Evolutionary conservation across 192 early-diverging fungal genomes (phyloP).

Genomic region (Dispira simplex): DNA sequence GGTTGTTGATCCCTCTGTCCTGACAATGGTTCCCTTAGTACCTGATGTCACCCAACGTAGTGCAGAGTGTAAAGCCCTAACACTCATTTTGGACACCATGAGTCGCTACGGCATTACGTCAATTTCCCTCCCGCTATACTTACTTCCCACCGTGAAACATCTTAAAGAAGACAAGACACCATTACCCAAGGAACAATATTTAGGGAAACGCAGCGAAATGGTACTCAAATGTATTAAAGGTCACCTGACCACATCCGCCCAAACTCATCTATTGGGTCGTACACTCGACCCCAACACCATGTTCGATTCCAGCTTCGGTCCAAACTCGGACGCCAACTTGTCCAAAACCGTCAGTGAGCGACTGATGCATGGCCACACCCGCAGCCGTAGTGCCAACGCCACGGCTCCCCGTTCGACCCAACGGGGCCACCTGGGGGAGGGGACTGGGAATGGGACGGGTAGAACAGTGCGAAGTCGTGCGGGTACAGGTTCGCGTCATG

Average conservation of each 20-base stretch:
- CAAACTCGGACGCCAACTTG: background rate
- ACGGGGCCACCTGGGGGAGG: background rate
- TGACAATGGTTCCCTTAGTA: conserved; percentile 18
- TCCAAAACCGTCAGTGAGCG: too few relatives aligned
- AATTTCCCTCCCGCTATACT: conserved; percentile 13
- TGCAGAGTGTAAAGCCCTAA: conserved; percentile 3
- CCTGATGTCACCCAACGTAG: conserved; percentile 10
- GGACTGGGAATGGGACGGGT: background rate
- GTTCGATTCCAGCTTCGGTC: background rate
- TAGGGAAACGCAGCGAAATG: conserved; percentile 28
- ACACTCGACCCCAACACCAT: background rate
- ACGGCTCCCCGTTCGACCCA: background rate
- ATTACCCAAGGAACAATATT: conserved; percentile 21
- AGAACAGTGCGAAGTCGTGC: background rate
- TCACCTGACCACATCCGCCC: conserved; percentile 19
- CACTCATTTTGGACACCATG: conserved; percentile 11
- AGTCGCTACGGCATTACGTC: conserved; percentile 13
- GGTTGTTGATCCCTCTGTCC: conserved; percentile 27
- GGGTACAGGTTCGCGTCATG: background rate
- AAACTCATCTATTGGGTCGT: background rate
- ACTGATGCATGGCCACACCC: background rate
- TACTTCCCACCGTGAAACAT: conserved; percentile 14
- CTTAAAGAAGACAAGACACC: conserved; percentile 10
- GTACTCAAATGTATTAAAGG: conserved; percentile 35
- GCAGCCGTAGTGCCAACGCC: background rate